phyloP scores from a whole-genome alignment of 345 rosid genomes.

The Hibiscus tridactylites region DNA sequence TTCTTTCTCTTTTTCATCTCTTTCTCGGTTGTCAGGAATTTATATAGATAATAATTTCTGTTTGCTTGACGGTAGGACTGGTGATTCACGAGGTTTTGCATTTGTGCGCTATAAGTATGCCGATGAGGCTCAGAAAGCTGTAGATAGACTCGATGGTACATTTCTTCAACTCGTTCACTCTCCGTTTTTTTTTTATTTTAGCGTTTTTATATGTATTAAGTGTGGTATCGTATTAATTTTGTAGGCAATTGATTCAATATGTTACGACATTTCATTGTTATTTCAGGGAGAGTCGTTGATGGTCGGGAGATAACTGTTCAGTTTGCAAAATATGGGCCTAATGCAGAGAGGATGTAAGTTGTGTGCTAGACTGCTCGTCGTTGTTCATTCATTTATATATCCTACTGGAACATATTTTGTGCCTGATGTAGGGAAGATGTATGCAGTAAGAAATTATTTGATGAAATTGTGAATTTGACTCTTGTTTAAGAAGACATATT shows the following conservation, averaged over 20 bases:
- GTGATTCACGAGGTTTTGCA: slow-evolving; percentile 67
- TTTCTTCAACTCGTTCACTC: neutral
- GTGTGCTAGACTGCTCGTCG: neutral
- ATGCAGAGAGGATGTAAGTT: slow-evolving; percentile 88
- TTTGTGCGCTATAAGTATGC: slow-evolving; percentile 70
- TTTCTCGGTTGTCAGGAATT: neutral
- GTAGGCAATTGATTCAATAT: neutral
- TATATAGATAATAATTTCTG: neutral
- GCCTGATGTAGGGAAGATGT: neutral
- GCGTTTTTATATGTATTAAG: neutral
- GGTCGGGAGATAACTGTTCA: slow-evolving; percentile 95
- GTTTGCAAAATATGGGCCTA: slow-evolving; percentile 92
- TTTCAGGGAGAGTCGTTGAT: slow-evolving; percentile 84
- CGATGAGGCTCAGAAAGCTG: slow-evolving; percentile 71
- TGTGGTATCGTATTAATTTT: neutral
- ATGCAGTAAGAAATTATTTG: neutral
- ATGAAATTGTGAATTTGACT: neutral
- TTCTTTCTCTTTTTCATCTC: neutral
- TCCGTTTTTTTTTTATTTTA: neutral
- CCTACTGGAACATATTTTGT: neutral
- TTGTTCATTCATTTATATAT: neutral
- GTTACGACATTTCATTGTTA: neutral
- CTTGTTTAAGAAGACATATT: neutral
- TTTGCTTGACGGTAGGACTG: slow-evolving; percentile 26
- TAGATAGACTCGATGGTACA: slow-evolving; percentile 64